Evolutionary conservation across 2,329 filamentous ascomycete genomes (phyloP).

Genomic region (Aspergillus ruber): DNA sequence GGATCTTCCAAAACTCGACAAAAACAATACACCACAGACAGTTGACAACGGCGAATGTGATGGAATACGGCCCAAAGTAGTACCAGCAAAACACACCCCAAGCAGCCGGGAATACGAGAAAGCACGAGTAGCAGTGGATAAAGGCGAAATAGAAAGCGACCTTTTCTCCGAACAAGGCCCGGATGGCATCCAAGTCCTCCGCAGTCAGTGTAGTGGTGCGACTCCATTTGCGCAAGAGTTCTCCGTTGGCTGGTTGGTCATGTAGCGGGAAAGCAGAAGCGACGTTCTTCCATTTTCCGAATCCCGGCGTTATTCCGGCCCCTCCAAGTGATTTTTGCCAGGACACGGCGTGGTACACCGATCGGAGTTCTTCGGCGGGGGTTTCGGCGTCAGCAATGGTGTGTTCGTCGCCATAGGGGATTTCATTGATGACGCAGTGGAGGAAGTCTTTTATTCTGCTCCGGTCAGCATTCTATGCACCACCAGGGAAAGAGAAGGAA

Average conservation of each 20-base stretch:
- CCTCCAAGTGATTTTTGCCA: slow-evolving; percentile 68
- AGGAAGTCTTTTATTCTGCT: slow-evolving; percentile 85
- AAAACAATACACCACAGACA: slow-evolving; percentile 85
- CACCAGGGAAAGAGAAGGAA: background rate
- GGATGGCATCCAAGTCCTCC: slow-evolving; percentile 67
- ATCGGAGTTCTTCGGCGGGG: slow-evolving; percentile 79
- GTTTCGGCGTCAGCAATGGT: slow-evolving; percentile 71
- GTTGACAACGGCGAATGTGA: slow-evolving; percentile 69
- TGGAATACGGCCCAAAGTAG: slow-evolving; percentile 77
- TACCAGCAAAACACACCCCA: slow-evolving; percentile 74
- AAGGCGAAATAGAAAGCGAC: slow-evolving; percentile 97
- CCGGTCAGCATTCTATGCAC: background rate
- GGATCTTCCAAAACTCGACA: slow-evolving; percentile 93
- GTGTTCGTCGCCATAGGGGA: slow-evolving; percentile 67
- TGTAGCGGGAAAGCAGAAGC: slow-evolving; percentile 62
- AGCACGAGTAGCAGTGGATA: slow-evolving; percentile 81
- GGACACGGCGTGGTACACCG: slow-evolving; percentile 80
- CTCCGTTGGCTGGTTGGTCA: slow-evolving; percentile 66
- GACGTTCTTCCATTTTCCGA: slow-evolving; percentile 66
- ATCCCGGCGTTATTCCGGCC: slow-evolving; percentile 65
- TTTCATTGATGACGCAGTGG: slow-evolving; percentile 71
- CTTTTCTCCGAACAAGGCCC: slow-evolving; percentile 71
- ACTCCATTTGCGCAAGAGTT: slow-evolving; percentile 69
- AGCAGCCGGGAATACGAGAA: slow-evolving; percentile 72
- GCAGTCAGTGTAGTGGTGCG: slow-evolving; percentile 56